Conservation (phyloP, 75 land plant genomes). For the Isoetes taiwanensis region DNA sequence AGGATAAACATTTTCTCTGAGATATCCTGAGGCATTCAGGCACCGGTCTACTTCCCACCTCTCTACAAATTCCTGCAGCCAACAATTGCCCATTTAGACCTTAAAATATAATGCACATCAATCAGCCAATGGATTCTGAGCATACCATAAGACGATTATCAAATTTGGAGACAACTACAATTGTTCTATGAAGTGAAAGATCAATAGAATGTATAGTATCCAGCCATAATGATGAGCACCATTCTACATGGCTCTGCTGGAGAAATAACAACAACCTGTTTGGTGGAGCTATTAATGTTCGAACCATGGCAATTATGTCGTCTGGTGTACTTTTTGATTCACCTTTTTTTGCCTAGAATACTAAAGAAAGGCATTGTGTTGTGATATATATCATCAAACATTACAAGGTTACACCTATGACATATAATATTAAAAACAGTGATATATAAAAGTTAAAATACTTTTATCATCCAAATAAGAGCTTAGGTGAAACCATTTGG, state of each 20-base stretch:
- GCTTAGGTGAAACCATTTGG: too few relatives aligned
- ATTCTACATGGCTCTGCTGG: constrained; percentile 96
- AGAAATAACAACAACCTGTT: constrained; percentile 79
- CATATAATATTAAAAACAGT: too few relatives aligned
- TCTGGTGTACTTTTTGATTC: constrained; percentile 92
- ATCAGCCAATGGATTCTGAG: not conserved
- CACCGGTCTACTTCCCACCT: constrained; percentile 94
- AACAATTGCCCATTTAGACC: not conserved
- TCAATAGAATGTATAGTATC: constrained; percentile 80
- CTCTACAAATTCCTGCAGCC: constrained; percentile 68
- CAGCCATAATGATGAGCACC: constrained; percentile 97
- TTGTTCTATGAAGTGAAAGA: constrained; percentile 62
- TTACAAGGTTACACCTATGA: too few relatives aligned
- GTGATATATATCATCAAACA: too few relatives aligned
- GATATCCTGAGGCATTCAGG: constrained; percentile 79
- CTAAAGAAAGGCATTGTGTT: too few relatives aligned
- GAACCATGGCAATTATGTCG: constrained; percentile 83
- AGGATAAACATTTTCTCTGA: constrained; percentile 71
- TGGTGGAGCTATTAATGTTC: constrained; percentile 68
- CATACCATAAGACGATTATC: constrained; percentile 86
- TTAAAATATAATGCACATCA: too few relatives aligned
- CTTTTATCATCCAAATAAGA: too few relatives aligned
- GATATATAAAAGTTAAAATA: too few relatives aligned
- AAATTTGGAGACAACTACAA: constrained; percentile 93
- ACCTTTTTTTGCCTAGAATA: constrained; percentile 70